Evolutionary conservation across 2,329 filamentous ascomycete genomes (phyloP), one percentile per base, ranked within the genome.

Genomic region (Aspergillus aculeatinus): DNA sequence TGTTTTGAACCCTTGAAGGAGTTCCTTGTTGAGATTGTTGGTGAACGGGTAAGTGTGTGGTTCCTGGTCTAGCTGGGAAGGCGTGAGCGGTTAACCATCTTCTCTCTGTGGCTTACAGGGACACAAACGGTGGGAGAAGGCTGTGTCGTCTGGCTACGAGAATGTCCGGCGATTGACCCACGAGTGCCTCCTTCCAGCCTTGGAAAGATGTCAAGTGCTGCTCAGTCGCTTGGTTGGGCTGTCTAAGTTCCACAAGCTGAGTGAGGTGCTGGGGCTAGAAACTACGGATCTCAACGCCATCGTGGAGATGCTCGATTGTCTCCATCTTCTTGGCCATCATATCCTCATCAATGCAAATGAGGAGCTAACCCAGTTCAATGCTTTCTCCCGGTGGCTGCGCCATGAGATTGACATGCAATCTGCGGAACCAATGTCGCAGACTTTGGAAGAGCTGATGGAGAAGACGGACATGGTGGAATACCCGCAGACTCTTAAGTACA

Each of bases 61-160:
- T 1, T 25, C 53, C 5, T 33, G 35, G 39, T 33, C 31, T 21
- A 44, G 5, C n/a, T 44, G 39, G 39, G 14, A 44, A 7, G n/a
- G 14, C 10, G 23, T 31, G 49, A 23, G 35, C 21, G 4, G 6
- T 2, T 60, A 23, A 27, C 33, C 5, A 4, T 35, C 11, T 16
- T 42, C 42, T n/a, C 35, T 57, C 70, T 44, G 67, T 60, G 44
- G 25, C 16, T 3, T 3, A 21, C 54, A 95, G 89, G 92, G 92
- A 0, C 91, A 96, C 68, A 97, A 96, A 76, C 84, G 95, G 52
- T 99, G 95, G 95, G 93, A 98, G 64, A 96, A 94, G 70, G 89
- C 90, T 5, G 89, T 96, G 2, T 83, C 85, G 1, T 86, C 87
- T 4, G 91, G 92, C 1, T 88, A 97, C 21, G 87, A 91, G 61